Evolutionary conservation across 176 grass and related monocot species (phyloP).

Genomic region (Musa troglodytarum): DNA sequence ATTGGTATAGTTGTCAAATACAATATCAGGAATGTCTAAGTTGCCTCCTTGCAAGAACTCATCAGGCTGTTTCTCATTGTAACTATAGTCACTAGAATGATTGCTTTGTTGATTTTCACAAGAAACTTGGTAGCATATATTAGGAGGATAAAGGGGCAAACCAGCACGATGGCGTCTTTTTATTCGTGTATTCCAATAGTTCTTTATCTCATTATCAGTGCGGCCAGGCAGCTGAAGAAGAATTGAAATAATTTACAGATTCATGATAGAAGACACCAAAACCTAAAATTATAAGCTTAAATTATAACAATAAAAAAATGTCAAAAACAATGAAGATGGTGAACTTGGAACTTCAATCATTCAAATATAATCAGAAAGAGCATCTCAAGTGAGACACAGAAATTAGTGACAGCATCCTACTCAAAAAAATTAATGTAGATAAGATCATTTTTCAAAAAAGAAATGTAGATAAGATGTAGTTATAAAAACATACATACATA

Average conservation of each 20-base stretch:
- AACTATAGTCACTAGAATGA: conserved; percentile 15
- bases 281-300: background rate
- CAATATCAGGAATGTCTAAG: conserved; percentile 11
- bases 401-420: background rate
- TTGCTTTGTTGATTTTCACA: conserved; percentile 27
- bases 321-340: background rate
- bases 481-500: too few species aligned
- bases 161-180: conserved; percentile 39
- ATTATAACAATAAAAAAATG: background rate
- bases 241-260: background rate
- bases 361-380: background rate
- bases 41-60: conserved; percentile 16
- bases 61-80: conserved; percentile 21
- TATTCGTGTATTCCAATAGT: conserved; percentile 66
- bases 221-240: conserved; percentile 56
- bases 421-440: background rate
- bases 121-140: conserved; percentile 22
- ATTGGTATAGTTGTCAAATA: conserved; percentile 24
- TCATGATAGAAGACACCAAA: background rate
- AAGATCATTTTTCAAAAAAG: background rate
- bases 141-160: conserved; percentile 44
- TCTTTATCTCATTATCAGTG: conserved; percentile 81
- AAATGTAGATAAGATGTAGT: too few species aligned
- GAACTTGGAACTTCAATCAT: background rate
- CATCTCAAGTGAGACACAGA: background rate